These are phyloP conservation scores for Fusarium sulawesiense DNA, from an alignment of 2,329 filamentous ascomycete species.

Conservation along the genomic window DNA sequence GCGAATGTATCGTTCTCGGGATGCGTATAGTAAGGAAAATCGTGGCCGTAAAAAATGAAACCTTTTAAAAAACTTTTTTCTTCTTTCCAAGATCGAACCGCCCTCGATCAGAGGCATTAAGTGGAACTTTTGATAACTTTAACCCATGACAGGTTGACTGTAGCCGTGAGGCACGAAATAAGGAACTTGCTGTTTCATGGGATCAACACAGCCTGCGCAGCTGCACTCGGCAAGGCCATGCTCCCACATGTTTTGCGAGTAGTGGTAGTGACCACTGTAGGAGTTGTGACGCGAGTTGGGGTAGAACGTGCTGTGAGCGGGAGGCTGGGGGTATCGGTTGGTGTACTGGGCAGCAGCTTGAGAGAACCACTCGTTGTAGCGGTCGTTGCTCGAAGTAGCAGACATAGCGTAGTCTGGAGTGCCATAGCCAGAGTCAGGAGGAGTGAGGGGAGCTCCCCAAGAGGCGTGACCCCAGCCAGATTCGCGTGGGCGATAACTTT, in stretches of 20 bases:
- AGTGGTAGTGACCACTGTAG: slow-evolving; percentile 59
- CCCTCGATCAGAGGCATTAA: slow-evolving; percentile 39
- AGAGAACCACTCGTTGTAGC: slow-evolving; percentile 69
- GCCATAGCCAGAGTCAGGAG: slow-evolving; percentile 71
- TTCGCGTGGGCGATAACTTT: slow-evolving; percentile 59
- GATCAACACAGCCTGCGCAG: slow-evolving; percentile 59
- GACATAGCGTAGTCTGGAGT: slow-evolving; percentile 70
- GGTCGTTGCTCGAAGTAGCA: slow-evolving; percentile 64
- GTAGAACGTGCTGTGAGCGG: slow-evolving; percentile 56
- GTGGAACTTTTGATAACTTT: slow-evolving; percentile 38
- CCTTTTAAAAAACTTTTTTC: slow-evolving; percentile 43
- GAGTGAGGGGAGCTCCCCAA: slow-evolving; percentile 64
- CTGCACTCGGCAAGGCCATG: slow-evolving; percentile 62
- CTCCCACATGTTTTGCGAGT: slow-evolving; percentile 63
- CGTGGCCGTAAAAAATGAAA: slow-evolving; percentile 49
- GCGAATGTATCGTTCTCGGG: slow-evolving; percentile 51
- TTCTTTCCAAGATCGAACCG: slow-evolving; percentile 42
- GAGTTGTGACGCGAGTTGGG: slow-evolving; percentile 54
- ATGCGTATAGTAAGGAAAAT: slow-evolving; percentile 49
- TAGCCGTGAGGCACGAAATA: slow-evolving; percentile 64
- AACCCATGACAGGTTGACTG: slow-evolving; percentile 67
- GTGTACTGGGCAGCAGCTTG: slow-evolving; percentile 58
- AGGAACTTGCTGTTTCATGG: slow-evolving; percentile 59
- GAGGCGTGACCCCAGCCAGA: slow-evolving; percentile 59
- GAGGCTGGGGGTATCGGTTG: slow-evolving; percentile 58